phyloP scores from a whole-genome alignment of 352 stramenopile species.

The Pythium vanterpoolii region DNA sequence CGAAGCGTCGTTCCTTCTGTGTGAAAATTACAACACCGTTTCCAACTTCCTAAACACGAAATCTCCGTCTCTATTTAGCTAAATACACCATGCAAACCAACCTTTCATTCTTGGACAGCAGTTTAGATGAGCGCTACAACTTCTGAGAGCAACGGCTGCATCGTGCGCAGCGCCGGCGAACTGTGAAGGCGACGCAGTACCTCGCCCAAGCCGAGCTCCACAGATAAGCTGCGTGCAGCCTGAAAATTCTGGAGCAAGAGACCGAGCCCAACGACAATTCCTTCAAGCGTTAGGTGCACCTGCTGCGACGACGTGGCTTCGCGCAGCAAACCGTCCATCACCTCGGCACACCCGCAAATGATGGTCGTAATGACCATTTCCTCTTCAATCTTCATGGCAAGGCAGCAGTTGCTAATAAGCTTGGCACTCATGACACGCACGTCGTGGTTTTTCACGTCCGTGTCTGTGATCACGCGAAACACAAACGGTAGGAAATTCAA shows the following conservation, averaged over 20 bases:
- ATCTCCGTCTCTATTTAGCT: slow-evolving; percentile 6
- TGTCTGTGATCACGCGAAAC: slow-evolving; percentile 50
- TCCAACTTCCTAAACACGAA: neutral
- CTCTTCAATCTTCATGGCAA: slow-evolving; percentile 61
- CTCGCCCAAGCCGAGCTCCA: slow-evolving; percentile 61
- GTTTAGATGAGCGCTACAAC: slow-evolving; percentile 62
- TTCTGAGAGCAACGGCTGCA: slow-evolving; percentile 59
- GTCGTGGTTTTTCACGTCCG: slow-evolving; percentile 28
- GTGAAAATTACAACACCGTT: neutral
- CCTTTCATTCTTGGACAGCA: neutral
- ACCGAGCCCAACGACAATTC: slow-evolving; percentile 58
- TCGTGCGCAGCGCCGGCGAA: slow-evolving; percentile 31
- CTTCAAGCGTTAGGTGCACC: slow-evolving; percentile 41
- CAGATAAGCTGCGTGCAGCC: slow-evolving; percentile 49
- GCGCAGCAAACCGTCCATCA: slow-evolving; percentile 54
- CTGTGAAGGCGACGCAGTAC: slow-evolving; percentile 55
- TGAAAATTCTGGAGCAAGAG: slow-evolving; percentile 64
- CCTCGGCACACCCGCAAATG: slow-evolving; percentile 65
- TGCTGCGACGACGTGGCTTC: slow-evolving; percentile 31
- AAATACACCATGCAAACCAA: slow-evolving; percentile 4
- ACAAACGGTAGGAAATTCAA: slow-evolving; percentile 65
- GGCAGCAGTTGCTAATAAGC: slow-evolving; percentile 71
- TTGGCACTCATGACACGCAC: slow-evolving; percentile 51
- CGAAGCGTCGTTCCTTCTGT: no score
- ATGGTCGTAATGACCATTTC: slow-evolving; percentile 69